A percentile compares a stretch with the other conserved stretches of the same genome.
These are phyloP conservation scores for Scalesia atractyloides DNA, from an alignment of 129 eudicot genomes.

Conservation along the genomic window DNA sequence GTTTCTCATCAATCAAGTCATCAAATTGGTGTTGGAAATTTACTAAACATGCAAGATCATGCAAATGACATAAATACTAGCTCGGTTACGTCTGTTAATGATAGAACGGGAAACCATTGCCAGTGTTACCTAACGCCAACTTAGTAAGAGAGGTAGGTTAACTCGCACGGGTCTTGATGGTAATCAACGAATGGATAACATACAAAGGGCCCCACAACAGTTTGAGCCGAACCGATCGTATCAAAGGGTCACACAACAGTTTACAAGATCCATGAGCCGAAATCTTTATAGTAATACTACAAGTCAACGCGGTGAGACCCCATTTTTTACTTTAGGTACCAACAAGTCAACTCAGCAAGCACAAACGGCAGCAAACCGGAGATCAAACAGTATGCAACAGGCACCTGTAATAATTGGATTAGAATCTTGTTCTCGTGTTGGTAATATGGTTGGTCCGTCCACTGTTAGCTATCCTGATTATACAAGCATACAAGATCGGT, in stretches of 20 bases:
- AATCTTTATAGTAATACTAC: conserved; percentile 43
- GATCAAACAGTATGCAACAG: conserved; percentile 51
- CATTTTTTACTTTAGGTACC: conserved; percentile 53
- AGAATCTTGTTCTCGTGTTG: conserved; percentile 65
- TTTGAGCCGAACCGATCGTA: conserved; percentile 39
- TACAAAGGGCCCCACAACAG: conserved; percentile 53
- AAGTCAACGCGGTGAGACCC: conserved; percentile 53
- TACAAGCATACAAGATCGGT: conserved; percentile 49
- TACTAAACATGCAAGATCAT: conserved; percentile 55
- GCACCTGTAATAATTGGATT: conserved; percentile 54
- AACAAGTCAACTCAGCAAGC: conserved; percentile 70
- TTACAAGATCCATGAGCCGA: conserved; percentile 51
- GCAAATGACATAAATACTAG: conserved; percentile 10
- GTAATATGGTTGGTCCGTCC: conserved; percentile 55
- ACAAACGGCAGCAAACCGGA: conserved; percentile 53
- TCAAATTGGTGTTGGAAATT: conserved; percentile 54
- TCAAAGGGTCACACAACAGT: conserved; percentile 52
- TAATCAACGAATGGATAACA: conserved; percentile 44
- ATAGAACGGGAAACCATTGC: conserved; percentile 58
- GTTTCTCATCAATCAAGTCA: conserved; percentile 52
- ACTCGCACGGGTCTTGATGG: conserved; percentile 39
- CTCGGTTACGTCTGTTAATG: conserved; percentile 43
- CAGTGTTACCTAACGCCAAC: conserved; percentile 41
- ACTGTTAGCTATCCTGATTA: conserved; percentile 64
- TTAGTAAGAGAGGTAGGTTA: conserved; percentile 54